Conservation (phyloP, 2,329 filamentous ascomycete genomes). For the Trichoderma sp. region DNA sequence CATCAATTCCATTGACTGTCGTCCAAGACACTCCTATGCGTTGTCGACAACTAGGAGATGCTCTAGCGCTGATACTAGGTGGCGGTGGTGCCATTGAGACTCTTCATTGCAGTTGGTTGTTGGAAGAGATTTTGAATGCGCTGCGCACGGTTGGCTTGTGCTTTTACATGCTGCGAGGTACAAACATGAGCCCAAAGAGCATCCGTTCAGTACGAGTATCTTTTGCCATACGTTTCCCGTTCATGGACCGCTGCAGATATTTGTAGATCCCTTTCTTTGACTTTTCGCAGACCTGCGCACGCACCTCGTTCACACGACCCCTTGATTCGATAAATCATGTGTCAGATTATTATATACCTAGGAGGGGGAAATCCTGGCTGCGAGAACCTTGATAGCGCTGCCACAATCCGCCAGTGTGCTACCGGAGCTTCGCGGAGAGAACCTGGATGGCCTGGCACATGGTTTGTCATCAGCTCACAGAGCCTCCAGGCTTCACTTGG, state of each 20-base stretch:
- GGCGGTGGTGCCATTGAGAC: not conserved
- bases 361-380: not conserved
- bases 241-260: not conserved
- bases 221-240: not conserved
- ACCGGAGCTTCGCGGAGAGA: conserved; percentile 1
- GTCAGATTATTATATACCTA: not conserved
- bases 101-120: not conserved
- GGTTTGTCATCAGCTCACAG: not conserved
- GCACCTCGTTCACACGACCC: not conserved
- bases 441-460: conserved; percentile 4
- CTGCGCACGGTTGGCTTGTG: not conserved
- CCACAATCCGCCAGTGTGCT: not conserved
- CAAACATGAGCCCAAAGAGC: not conserved
- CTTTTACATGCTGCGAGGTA: not conserved
- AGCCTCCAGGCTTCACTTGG: not conserved
- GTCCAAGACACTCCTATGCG: not conserved
- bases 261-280: not conserved
- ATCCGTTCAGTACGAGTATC: not conserved
- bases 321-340: not conserved
- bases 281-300: not conserved
- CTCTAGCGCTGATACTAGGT: not conserved
- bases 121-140: not conserved
- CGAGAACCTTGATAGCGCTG: conserved; percentile 16
- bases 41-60: not conserved
- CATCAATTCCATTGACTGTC: not conserved